Conservation (phyloP, 176 grass and related monocot genomes). For the Metroxylon sagu region DNA sequence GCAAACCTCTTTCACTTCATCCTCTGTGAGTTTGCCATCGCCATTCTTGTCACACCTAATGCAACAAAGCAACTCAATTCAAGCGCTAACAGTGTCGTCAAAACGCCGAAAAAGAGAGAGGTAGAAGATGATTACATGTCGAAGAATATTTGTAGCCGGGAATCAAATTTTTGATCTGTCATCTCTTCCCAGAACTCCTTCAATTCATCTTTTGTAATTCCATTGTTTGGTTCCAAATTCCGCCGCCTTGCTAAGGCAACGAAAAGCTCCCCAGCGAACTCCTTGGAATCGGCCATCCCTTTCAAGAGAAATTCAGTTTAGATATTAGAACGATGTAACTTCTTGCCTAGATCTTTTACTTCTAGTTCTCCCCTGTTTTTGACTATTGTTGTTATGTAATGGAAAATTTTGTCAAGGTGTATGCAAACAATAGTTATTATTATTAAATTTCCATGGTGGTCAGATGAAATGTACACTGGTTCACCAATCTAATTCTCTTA, state of each 20-base stretch:
- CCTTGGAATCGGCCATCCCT: constrained; percentile 99
- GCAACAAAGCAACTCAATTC: background rate
- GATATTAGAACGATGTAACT: constrained; percentile 1
- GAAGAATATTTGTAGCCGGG: constrained; percentile 88
- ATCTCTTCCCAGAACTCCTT: constrained; percentile 98
- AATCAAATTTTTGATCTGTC: constrained; percentile 96
- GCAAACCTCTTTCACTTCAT: constrained; percentile 90
- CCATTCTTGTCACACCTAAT: constrained; percentile 96
- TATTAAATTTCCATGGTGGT: too few relatives aligned
- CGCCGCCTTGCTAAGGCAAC: constrained; percentile 60
- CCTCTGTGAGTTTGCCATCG: constrained; percentile 87
- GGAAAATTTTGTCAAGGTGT: too few relatives aligned
- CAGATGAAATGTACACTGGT: too few relatives aligned
- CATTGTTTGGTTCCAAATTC: constrained; percentile 40
- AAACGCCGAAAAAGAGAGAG: background rate
- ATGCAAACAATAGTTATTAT: too few relatives aligned
- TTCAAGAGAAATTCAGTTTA: background rate
- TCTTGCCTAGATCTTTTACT: background rate
- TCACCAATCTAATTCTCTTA: too few relatives aligned
- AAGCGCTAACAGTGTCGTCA: background rate
- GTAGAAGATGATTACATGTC: constrained; percentile 57
- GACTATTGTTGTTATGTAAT: too few relatives aligned
- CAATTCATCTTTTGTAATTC: constrained; percentile 69
- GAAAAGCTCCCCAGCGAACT: constrained; percentile 88
- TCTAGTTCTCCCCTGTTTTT: background rate